phyloP scores from a whole-genome alignment of 2,329 filamentous ascomycete genomes.

The Fusarium scirpi region DNA sequence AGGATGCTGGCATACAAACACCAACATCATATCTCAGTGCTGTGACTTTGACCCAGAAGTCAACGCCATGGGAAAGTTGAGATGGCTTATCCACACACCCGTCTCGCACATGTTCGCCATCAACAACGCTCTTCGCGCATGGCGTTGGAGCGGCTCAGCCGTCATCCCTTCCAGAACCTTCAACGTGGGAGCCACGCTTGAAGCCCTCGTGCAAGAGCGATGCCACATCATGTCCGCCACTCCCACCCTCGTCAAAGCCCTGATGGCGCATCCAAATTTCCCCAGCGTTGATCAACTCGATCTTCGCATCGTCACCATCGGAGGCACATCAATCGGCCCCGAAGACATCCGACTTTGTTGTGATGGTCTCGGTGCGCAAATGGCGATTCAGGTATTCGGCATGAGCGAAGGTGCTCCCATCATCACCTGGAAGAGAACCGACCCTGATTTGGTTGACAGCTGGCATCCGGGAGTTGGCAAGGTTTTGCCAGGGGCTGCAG shows the following conservation, averaged over 20 bases:
- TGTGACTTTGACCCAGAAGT: constrained; percentile 53
- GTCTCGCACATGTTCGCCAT: constrained; percentile 55
- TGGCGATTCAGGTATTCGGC: constrained; percentile 56
- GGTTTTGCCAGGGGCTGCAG: constrained; percentile 54
- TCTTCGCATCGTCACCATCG: constrained; percentile 52
- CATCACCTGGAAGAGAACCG: constrained; percentile 54
- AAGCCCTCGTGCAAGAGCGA: constrained; percentile 49
- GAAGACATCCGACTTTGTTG: constrained; percentile 52
- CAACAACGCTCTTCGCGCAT: constrained; percentile 55
- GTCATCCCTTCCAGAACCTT: constrained; percentile 54
- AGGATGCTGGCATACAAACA: constrained; percentile 57
- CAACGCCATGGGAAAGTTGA: constrained; percentile 45
- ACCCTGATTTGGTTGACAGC: constrained; percentile 48
- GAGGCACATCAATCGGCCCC: constrained; percentile 49
- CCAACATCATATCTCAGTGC: constrained; percentile 55
- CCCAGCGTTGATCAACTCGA: constrained; percentile 44
- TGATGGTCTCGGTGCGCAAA: constrained; percentile 48
- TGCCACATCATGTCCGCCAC: constrained; percentile 57
- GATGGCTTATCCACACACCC: constrained; percentile 56
- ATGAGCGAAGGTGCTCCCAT: constrained; percentile 60
- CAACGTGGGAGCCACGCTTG: constrained; percentile 50
- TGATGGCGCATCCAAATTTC: constrained; percentile 49
- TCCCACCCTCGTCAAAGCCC: constrained; percentile 51
- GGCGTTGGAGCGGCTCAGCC: constrained; percentile 51
- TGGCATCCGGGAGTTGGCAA: constrained; percentile 58